A percentile compares a stretch with the other conserved stretches of the same genome.
Conservation (phyloP, 2,329 filamentous ascomycete species). For the Chaetomiaceae sp. region DNA sequence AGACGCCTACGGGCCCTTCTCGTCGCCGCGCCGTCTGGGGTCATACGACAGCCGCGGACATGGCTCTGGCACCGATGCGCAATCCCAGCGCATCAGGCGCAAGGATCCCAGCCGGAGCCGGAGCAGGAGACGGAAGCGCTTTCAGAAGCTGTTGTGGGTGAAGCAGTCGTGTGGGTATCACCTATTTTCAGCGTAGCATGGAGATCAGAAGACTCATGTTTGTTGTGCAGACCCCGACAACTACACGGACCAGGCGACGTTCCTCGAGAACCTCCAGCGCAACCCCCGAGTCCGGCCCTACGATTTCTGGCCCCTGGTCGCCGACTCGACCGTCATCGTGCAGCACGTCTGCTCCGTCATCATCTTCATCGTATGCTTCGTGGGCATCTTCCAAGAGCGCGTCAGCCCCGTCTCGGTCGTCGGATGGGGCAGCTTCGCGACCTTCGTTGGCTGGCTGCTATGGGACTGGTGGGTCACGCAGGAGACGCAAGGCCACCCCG, state of each 20-base stretch:
- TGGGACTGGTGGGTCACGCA: constrained; percentile 89
- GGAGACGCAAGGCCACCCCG: constrained; percentile 49
- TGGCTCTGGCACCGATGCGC: constrained; percentile 34
- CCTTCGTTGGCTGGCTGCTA: constrained; percentile 80
- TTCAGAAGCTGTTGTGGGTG: constrained; percentile 98
- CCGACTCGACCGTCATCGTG: constrained; percentile 92
- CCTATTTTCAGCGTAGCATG: not conserved
- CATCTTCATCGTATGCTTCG: constrained; percentile 92
- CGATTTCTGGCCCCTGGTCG: constrained; percentile 95
- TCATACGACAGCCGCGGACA: constrained; percentile 36
- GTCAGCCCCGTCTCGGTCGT: constrained; percentile 89
- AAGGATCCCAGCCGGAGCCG: constrained; percentile 60
- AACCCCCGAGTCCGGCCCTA: constrained; percentile 93
- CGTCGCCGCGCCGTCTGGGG: constrained; percentile 53
- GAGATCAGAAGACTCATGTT: not conserved
- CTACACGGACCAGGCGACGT: constrained; percentile 95
- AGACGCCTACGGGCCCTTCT: constrained; percentile 68
- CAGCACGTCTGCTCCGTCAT: constrained; percentile 94
- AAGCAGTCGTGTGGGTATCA: constrained; percentile 76
- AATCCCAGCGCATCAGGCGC: constrained; percentile 39
- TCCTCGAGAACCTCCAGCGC: constrained; percentile 89
- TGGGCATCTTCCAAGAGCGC: constrained; percentile 79
- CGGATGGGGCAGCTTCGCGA: constrained; percentile 75
- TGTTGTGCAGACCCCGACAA: constrained; percentile 77
- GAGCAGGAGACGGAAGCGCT: constrained; percentile 62